Conservation (phyloP, 1,139 yeast genomes). For the Candida sanyaensis region DNA sequence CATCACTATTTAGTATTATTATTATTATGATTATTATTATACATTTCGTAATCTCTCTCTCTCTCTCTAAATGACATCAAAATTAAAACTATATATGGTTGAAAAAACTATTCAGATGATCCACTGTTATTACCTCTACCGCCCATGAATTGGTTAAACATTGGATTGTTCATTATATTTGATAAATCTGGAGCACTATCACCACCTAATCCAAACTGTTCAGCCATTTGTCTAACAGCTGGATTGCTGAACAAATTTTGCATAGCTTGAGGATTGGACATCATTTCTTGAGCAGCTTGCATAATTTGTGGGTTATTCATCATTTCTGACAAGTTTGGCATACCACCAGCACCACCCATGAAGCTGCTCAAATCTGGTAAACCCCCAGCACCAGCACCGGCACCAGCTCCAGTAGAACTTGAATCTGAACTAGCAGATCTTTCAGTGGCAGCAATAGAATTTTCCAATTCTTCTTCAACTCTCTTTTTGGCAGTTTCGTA, state of each 20-base stretch:
- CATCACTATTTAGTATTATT: no score
- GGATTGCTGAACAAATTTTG: slow-evolving; percentile 81
- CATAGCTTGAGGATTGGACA: slow-evolving; percentile 86
- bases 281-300: slow-evolving; percentile 93
- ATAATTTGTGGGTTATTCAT: slow-evolving; percentile 87
- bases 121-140: slow-evolving; percentile 21
- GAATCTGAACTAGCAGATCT: slow-evolving; percentile 16
- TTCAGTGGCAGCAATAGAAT: slow-evolving; percentile 32
- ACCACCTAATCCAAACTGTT: slow-evolving; percentile 62
- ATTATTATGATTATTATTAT: no score
- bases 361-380: slow-evolving; percentile 68
- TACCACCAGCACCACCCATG: slow-evolving; percentile 68
- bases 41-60: no score
- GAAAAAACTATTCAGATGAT: not conserved
- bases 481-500: slow-evolving; percentile 90
- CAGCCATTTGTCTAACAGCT: slow-evolving; percentile 74
- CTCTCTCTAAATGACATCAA: not conserved
- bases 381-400: slow-evolving; percentile 50
- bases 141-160: slow-evolving; percentile 58
- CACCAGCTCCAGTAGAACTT: slow-evolving; percentile 19
- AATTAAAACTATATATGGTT: not conserved
- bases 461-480: slow-evolving; percentile 71
- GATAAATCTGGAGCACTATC: slow-evolving; percentile 58
- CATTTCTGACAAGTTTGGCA: slow-evolving; percentile 56
- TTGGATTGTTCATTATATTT: slow-evolving; percentile 80